A percentile compares a stretch with the other conserved stretches of the same genome.
These are phyloP conservation scores for Fusarium transvaalense DNA, from an alignment of 2,329 filamentous ascomycete species.

Conservation along the genomic window DNA sequence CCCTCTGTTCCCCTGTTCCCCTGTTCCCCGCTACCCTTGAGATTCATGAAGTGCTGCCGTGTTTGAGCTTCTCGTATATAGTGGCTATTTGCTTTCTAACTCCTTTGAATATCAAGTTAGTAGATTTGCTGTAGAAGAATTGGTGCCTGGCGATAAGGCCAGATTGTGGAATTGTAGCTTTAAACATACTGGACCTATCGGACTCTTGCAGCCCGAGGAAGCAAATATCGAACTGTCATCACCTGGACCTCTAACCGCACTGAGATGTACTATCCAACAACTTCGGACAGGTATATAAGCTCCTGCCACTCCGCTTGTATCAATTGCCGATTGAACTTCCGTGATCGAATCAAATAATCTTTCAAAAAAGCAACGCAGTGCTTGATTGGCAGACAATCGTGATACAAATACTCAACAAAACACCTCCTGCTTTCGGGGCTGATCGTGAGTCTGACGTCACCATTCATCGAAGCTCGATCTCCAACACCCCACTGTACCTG, in stretches of 20 bases:
- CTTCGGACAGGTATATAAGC: not conserved
- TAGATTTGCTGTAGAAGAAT: not conserved
- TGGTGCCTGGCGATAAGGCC: not conserved
- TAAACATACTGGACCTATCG: not conserved
- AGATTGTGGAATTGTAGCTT: not conserved
- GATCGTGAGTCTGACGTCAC: slow-evolving; percentile 36
- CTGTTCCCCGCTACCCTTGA: not conserved
- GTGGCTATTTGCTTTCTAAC: not conserved
- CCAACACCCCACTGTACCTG: slow-evolving; percentile 24
- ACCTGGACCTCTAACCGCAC: not conserved
- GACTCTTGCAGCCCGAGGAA: not conserved
- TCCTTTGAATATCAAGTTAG: not conserved
- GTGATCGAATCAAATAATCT: not conserved
- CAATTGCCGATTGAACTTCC: not conserved
- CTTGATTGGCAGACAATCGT: slow-evolving; percentile 22
- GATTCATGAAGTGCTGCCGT: not conserved
- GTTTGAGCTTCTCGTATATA: not conserved
- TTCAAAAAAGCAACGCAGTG: not conserved
- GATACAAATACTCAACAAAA: slow-evolving; percentile 17
- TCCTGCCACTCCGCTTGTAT: not conserved
- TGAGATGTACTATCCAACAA: not conserved
- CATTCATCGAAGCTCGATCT: slow-evolving; percentile 29
- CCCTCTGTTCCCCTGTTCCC: not conserved
- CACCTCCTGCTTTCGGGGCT: slow-evolving; percentile 11
- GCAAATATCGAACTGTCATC: slow-evolving; percentile 4